These are phyloP conservation scores for Zygoascus biomembranicola DNA, from an alignment of 805 yeast genomes.

Conservation along the genomic window DNA sequence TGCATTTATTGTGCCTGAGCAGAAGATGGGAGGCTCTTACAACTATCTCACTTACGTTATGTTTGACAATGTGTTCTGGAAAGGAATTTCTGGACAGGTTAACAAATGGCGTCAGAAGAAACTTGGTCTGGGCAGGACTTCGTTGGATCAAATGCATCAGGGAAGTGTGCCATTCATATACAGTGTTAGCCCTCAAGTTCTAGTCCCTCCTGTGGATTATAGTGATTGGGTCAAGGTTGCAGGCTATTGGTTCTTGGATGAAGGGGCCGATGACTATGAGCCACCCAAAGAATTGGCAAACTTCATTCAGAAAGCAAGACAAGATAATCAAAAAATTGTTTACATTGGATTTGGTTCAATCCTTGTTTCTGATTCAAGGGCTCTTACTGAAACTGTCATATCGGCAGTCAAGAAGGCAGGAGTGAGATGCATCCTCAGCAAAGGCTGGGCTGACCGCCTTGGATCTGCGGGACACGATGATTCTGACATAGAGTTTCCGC, in stretches of 20 bases:
- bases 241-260: conserved; percentile 91
- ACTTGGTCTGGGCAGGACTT: conserved; percentile 59
- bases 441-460: conserved; percentile 88
- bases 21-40: conserved; percentile 85
- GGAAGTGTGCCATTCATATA: conserved; percentile 79
- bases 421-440: conserved; percentile 78
- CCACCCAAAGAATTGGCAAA: conserved; percentile 53
- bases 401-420: conserved; percentile 74
- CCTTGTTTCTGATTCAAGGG: conserved; percentile 75
- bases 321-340: conserved; percentile 59
- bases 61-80: conserved; percentile 91
- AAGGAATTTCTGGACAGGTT: conserved; percentile 78
- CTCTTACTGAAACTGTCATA: conserved; percentile 66
- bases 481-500: conserved; percentile 47
- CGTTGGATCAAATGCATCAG: conserved; percentile 62
- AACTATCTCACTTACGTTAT: conserved; percentile 87
- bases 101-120: conserved; percentile 77
- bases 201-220: conserved; percentile 90
- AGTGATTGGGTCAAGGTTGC: conserved; percentile 94
- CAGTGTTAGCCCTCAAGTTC: conserved; percentile 77
- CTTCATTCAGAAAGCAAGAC: conserved; percentile 57
- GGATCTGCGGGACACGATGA: conserved; percentile 32
- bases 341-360: conserved; percentile 96
- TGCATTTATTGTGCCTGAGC: conserved; percentile 92
- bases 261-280: conserved; percentile 42